Base-by-base conservation (phyloP, 2,329 filamentous ascomycete genomes). In the Colletotrichum camelliae region DNA sequence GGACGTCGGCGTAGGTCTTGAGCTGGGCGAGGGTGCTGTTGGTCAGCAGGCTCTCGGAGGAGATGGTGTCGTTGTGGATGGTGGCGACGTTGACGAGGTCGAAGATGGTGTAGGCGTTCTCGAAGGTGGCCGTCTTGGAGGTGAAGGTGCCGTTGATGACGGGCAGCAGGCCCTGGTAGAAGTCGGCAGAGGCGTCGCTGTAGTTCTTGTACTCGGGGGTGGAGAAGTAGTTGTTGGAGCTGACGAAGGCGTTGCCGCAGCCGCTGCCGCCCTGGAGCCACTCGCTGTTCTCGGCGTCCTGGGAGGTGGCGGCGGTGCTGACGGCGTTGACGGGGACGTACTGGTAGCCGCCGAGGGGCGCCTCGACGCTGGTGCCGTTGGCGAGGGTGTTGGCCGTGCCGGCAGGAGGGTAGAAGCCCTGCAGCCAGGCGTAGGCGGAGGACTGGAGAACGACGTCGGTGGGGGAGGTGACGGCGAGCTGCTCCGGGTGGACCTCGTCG, bases 341-440 rank as follows among this genome's bases (percentile, higher is more conserved):
- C 85, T 98, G 96, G 83, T 96, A 98, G 31, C 96, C 96, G 76
- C 91, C 88, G 81, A 98, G 86, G 0, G 96, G 95, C 2, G 92
- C 87, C 73, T 91, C 86, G 15, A 96, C 87, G 5, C 85, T 87
- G 27, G 90, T 91, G 66, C 94, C 94, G 83, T 98, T 96, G 80
- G 91, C 91, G 55, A 98, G 90, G 3, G 87, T 91, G 84, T 94
- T 89, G 43, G 88, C 82, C 16, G 82, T 77, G 72, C 92, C 92
- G 2, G 93, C 91, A 1, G 96, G 95, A 12, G 96, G 96, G 82
- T 98, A 98, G 24, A 98, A 88, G 35, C 93, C 95, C 86, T 98
- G 96, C 35, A 96, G 86, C 86, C 98, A 98, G 37, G 91, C 94
- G 61, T 91, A 88, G 74, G 95, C 95, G 4, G 95, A 96, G 85